phyloP scores from a whole-genome alignment of 139 green algal genomes.

The Chlamydomonas incerta region DNA sequence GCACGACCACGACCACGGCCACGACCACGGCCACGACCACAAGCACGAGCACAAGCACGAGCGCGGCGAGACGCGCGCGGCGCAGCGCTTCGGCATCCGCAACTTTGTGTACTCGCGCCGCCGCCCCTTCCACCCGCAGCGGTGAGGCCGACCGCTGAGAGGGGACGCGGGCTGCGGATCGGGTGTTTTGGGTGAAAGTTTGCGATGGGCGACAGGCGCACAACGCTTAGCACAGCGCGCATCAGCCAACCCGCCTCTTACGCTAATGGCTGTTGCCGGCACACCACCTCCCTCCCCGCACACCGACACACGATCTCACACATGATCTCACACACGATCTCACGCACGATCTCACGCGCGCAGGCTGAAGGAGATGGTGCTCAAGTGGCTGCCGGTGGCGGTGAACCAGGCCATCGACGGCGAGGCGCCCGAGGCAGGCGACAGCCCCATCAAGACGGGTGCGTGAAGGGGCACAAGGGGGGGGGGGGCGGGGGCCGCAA shows the following conservation, averaged over 20 bases:
- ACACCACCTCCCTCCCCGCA: too few relatives aligned
- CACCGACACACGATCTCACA: too few relatives aligned
- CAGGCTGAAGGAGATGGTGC: conserved; percentile 77
- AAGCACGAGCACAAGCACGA: conserved; percentile 56
- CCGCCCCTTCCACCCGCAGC: conserved; percentile 90
- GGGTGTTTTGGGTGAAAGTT: too few relatives aligned
- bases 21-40: conserved; percentile 56
- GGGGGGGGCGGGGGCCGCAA: neutral
- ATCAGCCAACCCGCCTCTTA: too few relatives aligned
- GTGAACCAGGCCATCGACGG: conserved; percentile 79
- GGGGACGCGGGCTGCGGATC: too few relatives aligned
- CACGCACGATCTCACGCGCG: too few relatives aligned
- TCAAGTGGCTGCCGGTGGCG: conserved; percentile 89
- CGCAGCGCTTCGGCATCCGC: conserved; percentile 86
- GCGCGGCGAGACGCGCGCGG: conserved; percentile 55
- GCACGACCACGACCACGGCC: conserved; percentile 38
- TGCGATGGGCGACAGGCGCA: too few relatives aligned
- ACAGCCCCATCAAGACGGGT: conserved; percentile 85
- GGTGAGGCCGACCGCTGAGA: too few relatives aligned
- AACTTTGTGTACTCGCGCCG: conserved; percentile 91
- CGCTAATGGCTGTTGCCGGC: too few relatives aligned
- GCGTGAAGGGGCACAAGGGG: neutral
- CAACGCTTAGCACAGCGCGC: too few relatives aligned
- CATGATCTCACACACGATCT: too few relatives aligned
- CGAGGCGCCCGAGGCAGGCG: conserved; percentile 54